A percentile compares a stretch with the other conserved stretches of the same genome.
Conservation (phyloP, 2,329 filamentous ascomycete species). For the Aureobasidium mangrovei region DNA sequence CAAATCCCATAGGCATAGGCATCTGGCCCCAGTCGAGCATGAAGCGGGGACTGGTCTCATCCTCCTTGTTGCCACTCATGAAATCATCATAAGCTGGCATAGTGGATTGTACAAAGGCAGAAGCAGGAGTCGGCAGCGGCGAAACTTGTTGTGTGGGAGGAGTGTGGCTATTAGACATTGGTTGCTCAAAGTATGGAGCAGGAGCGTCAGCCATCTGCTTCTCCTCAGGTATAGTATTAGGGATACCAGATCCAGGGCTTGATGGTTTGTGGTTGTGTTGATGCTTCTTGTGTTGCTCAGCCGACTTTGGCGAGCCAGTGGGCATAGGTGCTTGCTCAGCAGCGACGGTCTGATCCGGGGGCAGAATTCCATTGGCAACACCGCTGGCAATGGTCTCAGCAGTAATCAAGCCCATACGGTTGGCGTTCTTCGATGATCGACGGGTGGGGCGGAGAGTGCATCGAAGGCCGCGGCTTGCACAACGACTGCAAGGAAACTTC, state of each 20-base stretch:
- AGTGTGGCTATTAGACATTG: slow-evolving; percentile 25
- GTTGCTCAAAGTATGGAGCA: slow-evolving; percentile 34
- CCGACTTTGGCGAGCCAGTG: slow-evolving; percentile 16
- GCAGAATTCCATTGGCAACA: slow-evolving; percentile 16
- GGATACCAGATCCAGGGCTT: slow-evolving; percentile 20
- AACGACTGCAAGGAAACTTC: slow-evolving; percentile 46
- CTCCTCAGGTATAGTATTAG: slow-evolving; percentile 22
- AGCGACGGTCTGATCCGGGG: slow-evolving; percentile 17
- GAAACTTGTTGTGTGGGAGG: slow-evolving; percentile 24
- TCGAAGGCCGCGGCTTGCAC: slow-evolving; percentile 40
- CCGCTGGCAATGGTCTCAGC: slow-evolving; percentile 18
- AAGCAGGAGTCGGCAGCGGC: slow-evolving; percentile 30
- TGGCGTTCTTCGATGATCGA: slow-evolving; percentile 37
- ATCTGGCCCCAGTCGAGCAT: slow-evolving; percentile 43
- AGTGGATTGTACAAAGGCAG: slow-evolving; percentile 34
- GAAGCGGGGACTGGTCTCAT: slow-evolving; percentile 38
- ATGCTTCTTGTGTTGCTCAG: slow-evolving; percentile 20
- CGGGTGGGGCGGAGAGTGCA: slow-evolving; percentile 42
- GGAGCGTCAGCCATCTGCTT: slow-evolving; percentile 29
- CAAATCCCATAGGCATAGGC: slow-evolving; percentile 37
- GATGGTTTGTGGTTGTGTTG: slow-evolving; percentile 27
- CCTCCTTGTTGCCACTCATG: slow-evolving; percentile 30
- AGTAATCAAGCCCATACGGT: slow-evolving; percentile 25
- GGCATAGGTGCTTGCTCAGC: slow-evolving; percentile 18
- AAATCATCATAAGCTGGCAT: slow-evolving; percentile 41